These are phyloP conservation scores for Dothistroma pini DNA, from an alignment of 2,329 filamentous ascomycete species.

Conservation along the genomic window DNA sequence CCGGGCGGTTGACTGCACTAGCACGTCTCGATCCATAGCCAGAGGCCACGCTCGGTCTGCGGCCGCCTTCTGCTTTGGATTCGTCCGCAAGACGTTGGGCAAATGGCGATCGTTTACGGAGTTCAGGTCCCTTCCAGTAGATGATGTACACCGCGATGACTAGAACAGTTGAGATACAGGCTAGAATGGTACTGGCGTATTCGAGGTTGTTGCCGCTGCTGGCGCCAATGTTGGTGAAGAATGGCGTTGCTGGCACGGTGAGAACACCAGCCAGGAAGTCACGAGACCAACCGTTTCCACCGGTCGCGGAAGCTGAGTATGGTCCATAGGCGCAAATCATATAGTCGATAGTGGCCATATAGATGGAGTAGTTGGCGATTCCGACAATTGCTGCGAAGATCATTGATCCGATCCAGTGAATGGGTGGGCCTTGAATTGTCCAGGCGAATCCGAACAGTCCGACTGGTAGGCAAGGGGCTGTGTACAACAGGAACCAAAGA, in stretches of 20 bases:
- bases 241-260: constrained; percentile 64
- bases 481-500: constrained; percentile 64
- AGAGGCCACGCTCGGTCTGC: constrained; percentile 27
- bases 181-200: constrained; percentile 55
- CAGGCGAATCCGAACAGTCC: constrained; percentile 71
- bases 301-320: constrained; percentile 71
- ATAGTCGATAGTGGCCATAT: constrained; percentile 75
- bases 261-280: constrained; percentile 72
- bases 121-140: constrained; percentile 54
- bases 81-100: constrained; percentile 43
- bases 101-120: constrained; percentile 52
- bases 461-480: constrained; percentile 60
- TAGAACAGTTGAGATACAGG: constrained; percentile 48
- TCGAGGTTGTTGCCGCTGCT: constrained; percentile 44
- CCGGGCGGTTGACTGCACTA: constrained; percentile 20
- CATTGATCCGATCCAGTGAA: constrained; percentile 68
- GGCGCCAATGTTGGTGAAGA: constrained; percentile 45
- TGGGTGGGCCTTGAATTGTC: constrained; percentile 61
- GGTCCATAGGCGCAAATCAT: constrained; percentile 72
- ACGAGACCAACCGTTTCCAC: constrained; percentile 70
- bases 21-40: constrained; percentile 25
- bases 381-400: constrained; percentile 65
- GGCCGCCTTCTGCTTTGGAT: constrained; percentile 23
- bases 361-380: constrained; percentile 58
- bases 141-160: constrained; percentile 56